Evolutionary conservation across 352 stramenopile genomes (phyloP).

Genomic region (Lagenidium giganteum): DNA sequence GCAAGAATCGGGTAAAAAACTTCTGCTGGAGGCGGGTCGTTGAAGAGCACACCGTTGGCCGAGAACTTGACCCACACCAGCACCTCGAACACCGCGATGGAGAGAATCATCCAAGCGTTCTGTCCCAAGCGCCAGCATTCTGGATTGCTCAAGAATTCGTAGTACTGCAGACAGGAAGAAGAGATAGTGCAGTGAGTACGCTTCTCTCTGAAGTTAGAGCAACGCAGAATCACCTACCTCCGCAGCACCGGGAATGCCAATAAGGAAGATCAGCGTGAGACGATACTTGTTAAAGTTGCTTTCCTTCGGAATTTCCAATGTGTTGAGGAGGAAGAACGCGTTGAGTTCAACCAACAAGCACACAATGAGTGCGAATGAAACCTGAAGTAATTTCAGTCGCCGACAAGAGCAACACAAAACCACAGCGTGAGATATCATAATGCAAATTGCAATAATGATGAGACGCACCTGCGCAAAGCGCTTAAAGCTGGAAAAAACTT

Average conservation of each 20-base stretch:
- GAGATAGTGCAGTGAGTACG: not conserved
- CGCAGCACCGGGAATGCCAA: constrained; percentile 71
- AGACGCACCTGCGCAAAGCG: constrained; percentile 60
- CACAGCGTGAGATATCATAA: not conserved
- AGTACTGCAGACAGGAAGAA: constrained; percentile 41
- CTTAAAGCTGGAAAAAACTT: constrained; percentile 90
- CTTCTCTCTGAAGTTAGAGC: no score
- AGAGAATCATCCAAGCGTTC: constrained; percentile 82
- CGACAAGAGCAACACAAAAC: constrained; percentile 43
- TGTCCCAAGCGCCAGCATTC: constrained; percentile 71
- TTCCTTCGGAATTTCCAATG: constrained; percentile 82
- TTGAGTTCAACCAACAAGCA: constrained; percentile 88
- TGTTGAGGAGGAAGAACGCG: constrained; percentile 91
- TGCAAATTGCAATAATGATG: not conserved
- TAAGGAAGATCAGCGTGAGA: constrained; percentile 70
- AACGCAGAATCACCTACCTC: constrained; percentile 34
- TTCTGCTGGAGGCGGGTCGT: constrained; percentile 36
- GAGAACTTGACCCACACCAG: constrained; percentile 84
- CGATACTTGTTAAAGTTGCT: constrained; percentile 84
- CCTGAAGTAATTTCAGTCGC: no score
- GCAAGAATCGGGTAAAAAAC: constrained; percentile 57
- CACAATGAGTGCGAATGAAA: constrained; percentile 84
- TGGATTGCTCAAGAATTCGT: constrained; percentile 81
- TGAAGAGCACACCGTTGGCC: constrained; percentile 50
- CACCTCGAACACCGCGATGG: constrained; percentile 70